Evolutionary conservation across 306 rosid species (phyloP).

Genomic region (Morella rubra): DNA sequence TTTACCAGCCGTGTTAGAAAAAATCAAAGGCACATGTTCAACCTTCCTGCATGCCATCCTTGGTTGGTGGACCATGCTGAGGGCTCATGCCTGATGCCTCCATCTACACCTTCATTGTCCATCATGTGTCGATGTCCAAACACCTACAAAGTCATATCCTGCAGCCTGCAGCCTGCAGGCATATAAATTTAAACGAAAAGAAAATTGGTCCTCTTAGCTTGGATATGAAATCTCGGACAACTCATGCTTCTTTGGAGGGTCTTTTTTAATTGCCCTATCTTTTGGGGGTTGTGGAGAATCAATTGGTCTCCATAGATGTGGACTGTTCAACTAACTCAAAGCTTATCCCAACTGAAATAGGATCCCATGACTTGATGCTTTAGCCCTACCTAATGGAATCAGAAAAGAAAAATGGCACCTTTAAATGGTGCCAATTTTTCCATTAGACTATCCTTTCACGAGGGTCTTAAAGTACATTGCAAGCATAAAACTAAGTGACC

Average conservation of each 20-base stretch:
- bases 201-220: no score
- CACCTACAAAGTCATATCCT: not conserved
- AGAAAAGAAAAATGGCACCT: not conserved
- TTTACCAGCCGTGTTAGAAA: not conserved
- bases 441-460: not conserved
- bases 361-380: not conserved
- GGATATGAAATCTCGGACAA: not conserved
- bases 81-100: not conserved
- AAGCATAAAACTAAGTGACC: not conserved
- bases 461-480: not conserved
- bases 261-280: not conserved
- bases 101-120: not conserved
- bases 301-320: not conserved
- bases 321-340: conserved; percentile 21
- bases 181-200: no score
- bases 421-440: not conserved
- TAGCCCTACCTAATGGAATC: not conserved
- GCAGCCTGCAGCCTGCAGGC: no score
- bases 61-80: not conserved
- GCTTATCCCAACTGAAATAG: conserved; percentile 17
- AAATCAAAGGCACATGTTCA: not conserved
- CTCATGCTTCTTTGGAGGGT: not conserved
- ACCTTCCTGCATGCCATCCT: not conserved
- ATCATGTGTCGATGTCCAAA: not conserved
- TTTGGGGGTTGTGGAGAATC: not conserved